Conservation (phyloP, 2,329 filamentous ascomycete species). For the Ascosphaera acerosa region DNA sequence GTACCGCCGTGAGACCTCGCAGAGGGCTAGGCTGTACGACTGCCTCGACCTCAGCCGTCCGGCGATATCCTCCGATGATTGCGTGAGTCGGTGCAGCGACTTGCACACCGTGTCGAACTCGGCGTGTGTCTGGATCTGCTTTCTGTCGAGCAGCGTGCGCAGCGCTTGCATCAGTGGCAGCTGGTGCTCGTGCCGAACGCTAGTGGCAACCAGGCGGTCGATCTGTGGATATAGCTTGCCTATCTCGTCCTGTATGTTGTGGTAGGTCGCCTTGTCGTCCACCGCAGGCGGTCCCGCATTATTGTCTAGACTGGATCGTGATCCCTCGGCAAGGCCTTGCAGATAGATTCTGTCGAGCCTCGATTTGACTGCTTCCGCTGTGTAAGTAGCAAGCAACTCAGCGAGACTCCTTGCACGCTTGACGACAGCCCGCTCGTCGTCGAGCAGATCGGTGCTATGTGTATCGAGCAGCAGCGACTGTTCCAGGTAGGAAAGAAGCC, state of each 20-base stretch:
- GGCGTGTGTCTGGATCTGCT: background rate
- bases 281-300: too few relatives aligned
- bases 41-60: constrained; percentile 11
- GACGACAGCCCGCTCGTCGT: constrained; percentile 10
- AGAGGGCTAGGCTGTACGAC: constrained; percentile 13
- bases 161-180: constrained; percentile 16
- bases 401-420: constrained; percentile 11
- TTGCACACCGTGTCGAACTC: constrained; percentile 2
- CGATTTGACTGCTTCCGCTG: constrained; percentile 15
- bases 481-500: constrained; percentile 11
- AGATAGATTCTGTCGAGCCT: constrained; percentile 18
- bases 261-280: too few relatives aligned
- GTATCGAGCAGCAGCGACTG: constrained; percentile 6
- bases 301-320: too few relatives aligned
- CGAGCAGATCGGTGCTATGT: constrained; percentile 9
- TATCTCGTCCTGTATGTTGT: constrained; percentile 12
- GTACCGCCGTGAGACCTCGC: constrained; percentile 11
- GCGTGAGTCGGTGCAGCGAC: constrained; percentile 12
- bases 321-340: constrained; percentile 8
- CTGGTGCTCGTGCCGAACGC: constrained; percentile 18
- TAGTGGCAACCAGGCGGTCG: constrained; percentile 17
- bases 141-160: constrained; percentile 9
- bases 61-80: constrained; percentile 10
- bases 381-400: constrained; percentile 11
- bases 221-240: constrained; percentile 18